Evolutionary conservation across 1,284 basidiomycete genomes (phyloP).

Genomic region (Malassezia cuniculi): DNA sequence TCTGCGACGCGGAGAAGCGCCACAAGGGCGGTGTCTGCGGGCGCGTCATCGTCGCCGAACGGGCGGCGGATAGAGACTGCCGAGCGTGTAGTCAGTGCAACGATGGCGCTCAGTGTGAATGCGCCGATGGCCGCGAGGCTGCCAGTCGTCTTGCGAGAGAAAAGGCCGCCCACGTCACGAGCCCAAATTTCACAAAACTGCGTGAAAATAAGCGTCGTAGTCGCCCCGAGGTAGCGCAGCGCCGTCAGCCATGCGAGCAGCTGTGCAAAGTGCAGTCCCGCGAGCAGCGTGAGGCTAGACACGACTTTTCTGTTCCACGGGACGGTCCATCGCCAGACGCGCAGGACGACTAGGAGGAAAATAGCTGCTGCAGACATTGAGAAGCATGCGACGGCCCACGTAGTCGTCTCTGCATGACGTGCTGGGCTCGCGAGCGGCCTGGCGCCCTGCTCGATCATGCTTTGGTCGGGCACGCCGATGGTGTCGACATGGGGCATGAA

Average conservation of each 20-base stretch:
- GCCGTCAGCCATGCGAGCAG: slow-evolving; percentile 37
- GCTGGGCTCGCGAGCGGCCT: too few species aligned
- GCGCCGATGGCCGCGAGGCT: slow-evolving; percentile 28
- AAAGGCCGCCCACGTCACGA: slow-evolving; percentile 24
- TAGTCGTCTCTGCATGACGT: slow-evolving; percentile 11
- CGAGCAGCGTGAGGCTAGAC: slow-evolving; percentile 21
- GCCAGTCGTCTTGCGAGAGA: slow-evolving; percentile 22
- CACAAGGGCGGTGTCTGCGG: too few species aligned
- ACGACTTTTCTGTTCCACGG: slow-evolving; percentile 19
- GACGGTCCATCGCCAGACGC: slow-evolving; percentile 35
- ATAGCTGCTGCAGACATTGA: slow-evolving; percentile 27
- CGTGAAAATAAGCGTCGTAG: slow-evolving; percentile 35
- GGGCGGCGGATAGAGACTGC: slow-evolving; percentile 4
- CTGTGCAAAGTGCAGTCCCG: slow-evolving; percentile 23
- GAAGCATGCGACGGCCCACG: slow-evolving; percentile 34
- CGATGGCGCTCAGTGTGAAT: slow-evolving; percentile 23
- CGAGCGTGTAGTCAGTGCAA: slow-evolving; percentile 15
- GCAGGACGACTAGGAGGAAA: slow-evolving; percentile 24
- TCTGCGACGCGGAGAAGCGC: too few species aligned
- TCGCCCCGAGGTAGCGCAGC: slow-evolving; percentile 29
- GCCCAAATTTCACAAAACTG: slow-evolving; percentile 44
- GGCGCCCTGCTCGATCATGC: neutral
- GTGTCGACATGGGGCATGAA: slow-evolving; percentile 23
- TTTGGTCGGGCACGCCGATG: neutral
- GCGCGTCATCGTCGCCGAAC: slow-evolving; percentile 7